A percentile compares a stretch with the other conserved stretches of the same genome.
Conservation (phyloP, 139 green algal genomes). For the Picochlorum costavermella region DNA sequence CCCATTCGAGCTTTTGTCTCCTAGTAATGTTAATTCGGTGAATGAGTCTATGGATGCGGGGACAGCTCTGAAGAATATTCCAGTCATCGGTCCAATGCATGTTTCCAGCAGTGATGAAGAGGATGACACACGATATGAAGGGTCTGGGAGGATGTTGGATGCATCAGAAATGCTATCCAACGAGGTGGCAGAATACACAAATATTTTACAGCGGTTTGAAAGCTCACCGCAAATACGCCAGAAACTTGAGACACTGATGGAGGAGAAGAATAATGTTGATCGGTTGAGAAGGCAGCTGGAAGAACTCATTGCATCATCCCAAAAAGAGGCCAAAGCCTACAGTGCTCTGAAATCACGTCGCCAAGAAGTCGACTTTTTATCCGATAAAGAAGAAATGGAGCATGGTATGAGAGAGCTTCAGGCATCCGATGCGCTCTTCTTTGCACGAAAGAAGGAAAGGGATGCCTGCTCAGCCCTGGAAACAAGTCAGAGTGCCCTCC, state of each 20-base stretch:
- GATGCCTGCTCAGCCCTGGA: not conserved
- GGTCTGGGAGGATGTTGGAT: not conserved
- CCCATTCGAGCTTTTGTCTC: not conserved
- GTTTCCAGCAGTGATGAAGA: not conserved
- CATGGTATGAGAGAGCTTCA: not conserved
- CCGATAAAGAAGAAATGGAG: not conserved
- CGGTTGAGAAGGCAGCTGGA: not conserved
- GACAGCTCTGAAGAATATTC: not conserved
- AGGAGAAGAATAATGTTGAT: not conserved
- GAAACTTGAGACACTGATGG: not conserved
- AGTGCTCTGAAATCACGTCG: not conserved
- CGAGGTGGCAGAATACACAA: not conserved
- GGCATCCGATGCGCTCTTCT: not conserved
- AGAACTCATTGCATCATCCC: not conserved
- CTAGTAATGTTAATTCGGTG: not conserved
- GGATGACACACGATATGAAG: not conserved
- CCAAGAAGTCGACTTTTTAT: not conserved
- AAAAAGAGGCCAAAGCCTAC: not conserved
- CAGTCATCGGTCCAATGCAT: not conserved
- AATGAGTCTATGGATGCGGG: not conserved
- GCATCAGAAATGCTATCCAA: not conserved
- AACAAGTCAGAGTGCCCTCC: not conserved
- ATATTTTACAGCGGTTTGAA: not conserved
- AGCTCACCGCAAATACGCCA: not conserved
- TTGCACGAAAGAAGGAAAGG: not conserved